Base-by-base conservation (phyloP, 176 grass and related monocot species). In the Saccharum officinarum region DNA sequence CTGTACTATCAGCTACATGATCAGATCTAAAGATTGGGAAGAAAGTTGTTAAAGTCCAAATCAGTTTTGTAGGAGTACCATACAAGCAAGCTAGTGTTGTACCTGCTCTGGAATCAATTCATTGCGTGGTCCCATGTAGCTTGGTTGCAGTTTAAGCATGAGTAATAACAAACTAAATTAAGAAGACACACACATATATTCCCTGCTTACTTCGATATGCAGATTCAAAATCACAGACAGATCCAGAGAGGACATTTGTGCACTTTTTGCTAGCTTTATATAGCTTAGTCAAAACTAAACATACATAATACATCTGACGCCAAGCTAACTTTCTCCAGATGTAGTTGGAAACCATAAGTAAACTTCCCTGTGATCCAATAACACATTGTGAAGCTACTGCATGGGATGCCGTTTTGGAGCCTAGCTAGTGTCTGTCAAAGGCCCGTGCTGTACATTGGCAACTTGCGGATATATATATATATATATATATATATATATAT, bases 401-500 rank as follows among this genome's bases (percentile, higher is more conserved):
- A 50, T 75, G 68, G 88, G 88, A 90, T 87, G 75, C 88, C 75
- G 0, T 83, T 87, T 90, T 90, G 88, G 88, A 83, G n/a, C 62
- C 6, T 83, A 86, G 84, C 10, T 83, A 79, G 84, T 67, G 59
- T 23, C 5, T 45, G 67, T 82, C 79, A 17, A 80, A 69, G 4
- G 10, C 67, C 70, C 5, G 36, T 77, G 41, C 8, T 1, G 31
- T 60, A 28, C 61, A 81, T 17, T 38, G 25, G 61, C 55, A 65
- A 72, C 16, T 65, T 80, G 84, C 31, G 26, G 30, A 14, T 23
- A 22, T 31, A 31, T 33, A 4, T 34, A 34, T 34, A 31, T 31
- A 31, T 31, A 31, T 31, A 31, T 31, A 31, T 31, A 31, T 31
- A 31, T 31, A 31, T 31, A 31, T 31, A 31, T 31, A 31, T 31